These are phyloP conservation scores for Ophiocytium majus DNA, from an alignment of 352 stramenopile species.

Conservation along the genomic window DNA sequence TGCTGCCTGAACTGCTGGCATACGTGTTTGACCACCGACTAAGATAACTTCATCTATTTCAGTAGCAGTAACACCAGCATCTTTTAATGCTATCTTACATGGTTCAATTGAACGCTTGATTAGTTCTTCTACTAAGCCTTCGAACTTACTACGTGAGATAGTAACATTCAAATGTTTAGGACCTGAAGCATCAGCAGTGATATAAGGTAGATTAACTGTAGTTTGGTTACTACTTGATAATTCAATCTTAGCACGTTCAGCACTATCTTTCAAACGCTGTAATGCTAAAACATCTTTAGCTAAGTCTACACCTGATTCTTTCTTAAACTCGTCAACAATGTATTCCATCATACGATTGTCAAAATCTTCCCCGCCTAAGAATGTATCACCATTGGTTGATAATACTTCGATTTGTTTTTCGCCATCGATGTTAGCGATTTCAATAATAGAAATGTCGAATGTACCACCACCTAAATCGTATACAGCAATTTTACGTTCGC, in stretches of 20 bases:
- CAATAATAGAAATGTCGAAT: conserved; percentile 89
- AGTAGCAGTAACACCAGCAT: conserved; percentile 79
- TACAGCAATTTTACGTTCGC: conserved; percentile 87
- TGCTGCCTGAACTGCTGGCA: conserved; percentile 90
- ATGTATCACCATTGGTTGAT: conserved; percentile 88
- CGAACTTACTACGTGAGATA: conserved; percentile 90
- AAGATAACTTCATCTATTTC: conserved; percentile 91
- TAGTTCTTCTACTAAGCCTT: conserved; percentile 74
- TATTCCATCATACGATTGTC: conserved; percentile 90
- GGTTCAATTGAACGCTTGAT: conserved; percentile 85
- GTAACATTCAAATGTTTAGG: conserved; percentile 57
- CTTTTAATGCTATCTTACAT: conserved; percentile 80
- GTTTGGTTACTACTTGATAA: conserved; percentile 92
- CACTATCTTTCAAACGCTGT: conserved; percentile 86
- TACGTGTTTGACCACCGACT: conserved; percentile 92
- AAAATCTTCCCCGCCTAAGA: conserved; percentile 89
- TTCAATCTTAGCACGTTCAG: conserved; percentile 91
- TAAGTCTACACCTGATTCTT: conserved; percentile 75
- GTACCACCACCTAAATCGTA: conserved; percentile 94
- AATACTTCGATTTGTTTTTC: conserved; percentile 86
- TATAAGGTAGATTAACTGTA: conserved; percentile 53
- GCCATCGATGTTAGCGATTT: conserved; percentile 96
- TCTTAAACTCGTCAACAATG: conserved; percentile 84
- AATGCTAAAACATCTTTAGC: conserved; percentile 84
- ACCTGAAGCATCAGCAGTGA: neutral